phyloP scores from a whole-genome alignment of 208 protist genomes.

The Leishmania aethiopica region DNA sequence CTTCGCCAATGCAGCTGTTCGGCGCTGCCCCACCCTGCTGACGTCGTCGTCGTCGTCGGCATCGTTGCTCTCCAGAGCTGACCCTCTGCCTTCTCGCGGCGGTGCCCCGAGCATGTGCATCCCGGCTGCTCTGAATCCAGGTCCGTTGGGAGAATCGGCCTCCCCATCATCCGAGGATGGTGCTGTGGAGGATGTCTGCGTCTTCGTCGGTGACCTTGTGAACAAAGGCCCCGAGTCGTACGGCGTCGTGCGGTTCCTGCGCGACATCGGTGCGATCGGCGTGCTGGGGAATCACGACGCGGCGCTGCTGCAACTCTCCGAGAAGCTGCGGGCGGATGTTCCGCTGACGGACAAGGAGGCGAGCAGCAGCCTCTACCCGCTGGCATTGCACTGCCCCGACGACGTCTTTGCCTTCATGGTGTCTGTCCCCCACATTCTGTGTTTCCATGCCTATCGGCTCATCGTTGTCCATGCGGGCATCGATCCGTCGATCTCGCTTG shows the following conservation, averaged over 20 bases:
- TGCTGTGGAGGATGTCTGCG: constrained; percentile 47
- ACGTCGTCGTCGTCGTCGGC: constrained; percentile 1
- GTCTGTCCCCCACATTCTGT: constrained; percentile 63
- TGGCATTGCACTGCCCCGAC: constrained; percentile 49
- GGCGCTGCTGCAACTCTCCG: constrained; percentile 51
- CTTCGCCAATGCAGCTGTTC: constrained; percentile 40
- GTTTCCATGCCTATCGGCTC: constrained; percentile 52
- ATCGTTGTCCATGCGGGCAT: constrained; percentile 83
- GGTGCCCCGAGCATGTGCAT: constrained; percentile 1
- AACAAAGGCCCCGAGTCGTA: constrained; percentile 85
- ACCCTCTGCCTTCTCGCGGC: not conserved
- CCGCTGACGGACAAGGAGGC: constrained; percentile 34
- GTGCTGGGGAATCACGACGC: constrained; percentile 85
- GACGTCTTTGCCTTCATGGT: constrained; percentile 63
- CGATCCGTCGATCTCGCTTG: constrained; percentile 47
- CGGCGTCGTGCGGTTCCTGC: constrained; percentile 59
- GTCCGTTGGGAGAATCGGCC: not conserved
- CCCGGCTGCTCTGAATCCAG: not conserved
- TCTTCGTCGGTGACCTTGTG: constrained; percentile 79
- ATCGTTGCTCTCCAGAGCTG: not conserved
- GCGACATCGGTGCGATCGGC: constrained; percentile 52
- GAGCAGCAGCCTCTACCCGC: constrained; percentile 36
- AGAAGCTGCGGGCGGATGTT: constrained; percentile 28
- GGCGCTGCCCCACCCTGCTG: constrained; percentile 20
- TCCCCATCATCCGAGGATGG: not conserved